Evolutionary conservation across 2,329 filamentous ascomycete species (phyloP).

Genomic region (Aspergillus alliaceus): DNA sequence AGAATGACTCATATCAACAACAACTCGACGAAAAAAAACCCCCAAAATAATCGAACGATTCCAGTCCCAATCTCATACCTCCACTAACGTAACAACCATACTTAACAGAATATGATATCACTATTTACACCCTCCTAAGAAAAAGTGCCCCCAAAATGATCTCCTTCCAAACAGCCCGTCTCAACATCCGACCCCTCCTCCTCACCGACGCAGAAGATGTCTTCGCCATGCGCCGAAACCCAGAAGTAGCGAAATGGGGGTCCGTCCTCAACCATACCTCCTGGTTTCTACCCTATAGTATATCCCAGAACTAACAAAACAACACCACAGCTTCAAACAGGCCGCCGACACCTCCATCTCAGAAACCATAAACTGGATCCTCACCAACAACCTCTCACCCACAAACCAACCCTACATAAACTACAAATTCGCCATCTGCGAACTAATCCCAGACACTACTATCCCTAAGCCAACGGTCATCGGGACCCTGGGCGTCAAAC

Average conservation of each 20-base stretch:
- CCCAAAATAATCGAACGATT: no score
- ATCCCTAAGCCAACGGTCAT: neutral
- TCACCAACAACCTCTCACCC: no score
- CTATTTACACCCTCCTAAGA: no score
- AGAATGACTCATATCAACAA: no score
- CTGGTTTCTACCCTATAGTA: neutral
- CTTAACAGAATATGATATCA: no score
- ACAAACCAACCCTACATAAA: neutral
- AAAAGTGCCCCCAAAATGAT: neutral
- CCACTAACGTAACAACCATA: no score
- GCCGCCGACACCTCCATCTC: neutral
- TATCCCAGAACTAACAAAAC: no score
- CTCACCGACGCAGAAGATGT: constrained; percentile 6
- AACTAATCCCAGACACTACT: neutral
- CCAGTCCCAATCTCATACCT: no score
- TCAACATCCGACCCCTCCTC: constrained; percentile 4
- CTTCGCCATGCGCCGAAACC: constrained; percentile 6
- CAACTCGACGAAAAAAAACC: no score
- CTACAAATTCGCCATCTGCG: neutral
- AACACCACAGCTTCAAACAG: no score
- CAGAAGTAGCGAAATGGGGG: constrained; percentile 16
- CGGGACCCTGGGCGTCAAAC: constrained; percentile 5
- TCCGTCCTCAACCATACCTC: neutral
- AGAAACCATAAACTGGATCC: neutral
- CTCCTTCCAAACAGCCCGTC: constrained; percentile 7